phyloP scores from a whole-genome alignment of 2,329 filamentous ascomycete genomes.

The Incumbomyces lentus region DNA sequence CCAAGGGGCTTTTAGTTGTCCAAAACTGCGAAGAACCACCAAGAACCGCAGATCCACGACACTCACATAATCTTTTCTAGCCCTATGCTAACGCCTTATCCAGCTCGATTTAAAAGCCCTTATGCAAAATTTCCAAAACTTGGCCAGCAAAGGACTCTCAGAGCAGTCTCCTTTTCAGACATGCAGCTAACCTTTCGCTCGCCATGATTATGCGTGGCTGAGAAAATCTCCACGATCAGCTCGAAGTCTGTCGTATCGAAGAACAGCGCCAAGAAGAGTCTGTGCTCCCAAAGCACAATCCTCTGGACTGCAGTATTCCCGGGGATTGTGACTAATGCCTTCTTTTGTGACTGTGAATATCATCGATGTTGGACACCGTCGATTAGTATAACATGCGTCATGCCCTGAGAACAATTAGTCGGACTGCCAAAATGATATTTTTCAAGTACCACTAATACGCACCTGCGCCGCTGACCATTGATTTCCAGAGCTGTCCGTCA shows the following conservation, averaged over 20 bases:
- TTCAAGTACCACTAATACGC: background rate
- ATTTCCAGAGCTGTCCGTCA: conserved; percentile 28
- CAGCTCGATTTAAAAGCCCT: too few species aligned
- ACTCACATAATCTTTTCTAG: too few species aligned
- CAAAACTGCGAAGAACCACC: too few species aligned
- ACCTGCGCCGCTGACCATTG: conserved; percentile 50
- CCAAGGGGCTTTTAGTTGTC: too few species aligned
- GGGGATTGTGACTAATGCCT: conserved; percentile 54
- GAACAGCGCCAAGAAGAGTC: conserved; percentile 19
- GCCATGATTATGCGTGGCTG: background rate
- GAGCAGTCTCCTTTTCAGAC: too few species aligned
- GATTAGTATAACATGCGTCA: conserved; percentile 53
- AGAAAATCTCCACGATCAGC: conserved; percentile 4
- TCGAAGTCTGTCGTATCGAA: conserved; percentile 35
- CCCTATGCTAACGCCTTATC: too few species aligned
- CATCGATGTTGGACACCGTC: conserved; percentile 54
- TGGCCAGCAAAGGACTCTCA: too few species aligned
- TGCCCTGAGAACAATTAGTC: conserved; percentile 35
- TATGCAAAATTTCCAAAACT: too few species aligned
- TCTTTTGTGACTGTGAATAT: conserved; percentile 57
- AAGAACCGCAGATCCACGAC: too few species aligned
- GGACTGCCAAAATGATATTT: background rate
- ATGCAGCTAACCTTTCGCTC: too few species aligned
- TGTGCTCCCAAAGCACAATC: conserved; percentile 34
- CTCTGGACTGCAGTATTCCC: conserved; percentile 51